Conservation (phyloP, 1,139 yeast genomes). For the Geotrichum reessii region DNA sequence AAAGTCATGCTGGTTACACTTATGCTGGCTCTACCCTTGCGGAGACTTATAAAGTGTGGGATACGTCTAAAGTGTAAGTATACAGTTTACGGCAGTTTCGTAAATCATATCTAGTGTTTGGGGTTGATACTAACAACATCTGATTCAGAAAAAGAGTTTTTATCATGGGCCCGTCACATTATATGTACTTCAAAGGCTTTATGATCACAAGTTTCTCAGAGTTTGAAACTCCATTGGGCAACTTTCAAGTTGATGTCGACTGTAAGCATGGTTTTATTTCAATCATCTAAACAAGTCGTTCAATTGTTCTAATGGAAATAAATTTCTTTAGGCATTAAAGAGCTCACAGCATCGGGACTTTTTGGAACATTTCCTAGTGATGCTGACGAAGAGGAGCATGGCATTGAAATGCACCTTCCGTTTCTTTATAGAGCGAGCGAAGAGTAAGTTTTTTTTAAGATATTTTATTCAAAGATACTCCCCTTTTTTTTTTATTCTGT, state of each 20-base stretch:
- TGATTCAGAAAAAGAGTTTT: slow-evolving; percentile 53
- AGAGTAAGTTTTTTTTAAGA: slow-evolving; percentile 11
- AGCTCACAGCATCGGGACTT: slow-evolving; percentile 37
- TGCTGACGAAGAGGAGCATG: slow-evolving; percentile 81
- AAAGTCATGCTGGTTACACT: slow-evolving; percentile 79
- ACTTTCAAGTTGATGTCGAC: slow-evolving; percentile 56
- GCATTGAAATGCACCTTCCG: slow-evolving; percentile 93
- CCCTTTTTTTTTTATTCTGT: neutral
- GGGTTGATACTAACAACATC: neutral
- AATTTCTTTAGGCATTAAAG: slow-evolving; percentile 13
- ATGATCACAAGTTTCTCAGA: slow-evolving; percentile 48
- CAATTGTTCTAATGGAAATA: neutral
- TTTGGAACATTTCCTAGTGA: slow-evolving; percentile 54
- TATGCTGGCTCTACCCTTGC: slow-evolving; percentile 79
- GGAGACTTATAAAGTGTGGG: slow-evolving; percentile 70
- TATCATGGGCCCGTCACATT: slow-evolving; percentile 90
- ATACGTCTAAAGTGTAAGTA: slow-evolving; percentile 42
- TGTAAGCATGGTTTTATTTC: slow-evolving; percentile 20
- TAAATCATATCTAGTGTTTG: neutral
- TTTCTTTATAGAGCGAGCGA: slow-evolving; percentile 49
- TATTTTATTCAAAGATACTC: neutral
- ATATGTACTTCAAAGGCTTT: slow-evolving; percentile 67
- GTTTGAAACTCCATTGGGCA: slow-evolving; percentile 81
- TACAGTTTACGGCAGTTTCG: neutral
- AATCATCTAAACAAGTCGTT: too few species aligned